These are phyloP conservation scores for Dictyostelium discoideum DNA, from an alignment of 78 protist species.

Conservation along the genomic window dicty_2.7 NC_007090.3:5154501-5155000, in stretches of 20 bases:
- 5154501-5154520: neutral
- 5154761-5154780: neutral
- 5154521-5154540: neutral
- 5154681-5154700: neutral
- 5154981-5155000: neutral
- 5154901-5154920: neutral
- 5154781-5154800: neutral
- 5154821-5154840: neutral
- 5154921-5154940: neutral
- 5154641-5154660: neutral
- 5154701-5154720: neutral
- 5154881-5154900: neutral
- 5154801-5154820: neutral
- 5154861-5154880: neutral
- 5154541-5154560: neutral
- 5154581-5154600: neutral
- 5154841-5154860: neutral
- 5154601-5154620: neutral
- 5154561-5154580: neutral
- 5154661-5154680: neutral
- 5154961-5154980: neutral
- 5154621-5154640: slow-evolving; percentile 10
- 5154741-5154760: neutral
- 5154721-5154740: neutral
- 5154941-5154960: neutral